phyloP scores from a whole-genome alignment of 2,329 filamentous ascomycete species.

The Geosmithia putterillii region DNA sequence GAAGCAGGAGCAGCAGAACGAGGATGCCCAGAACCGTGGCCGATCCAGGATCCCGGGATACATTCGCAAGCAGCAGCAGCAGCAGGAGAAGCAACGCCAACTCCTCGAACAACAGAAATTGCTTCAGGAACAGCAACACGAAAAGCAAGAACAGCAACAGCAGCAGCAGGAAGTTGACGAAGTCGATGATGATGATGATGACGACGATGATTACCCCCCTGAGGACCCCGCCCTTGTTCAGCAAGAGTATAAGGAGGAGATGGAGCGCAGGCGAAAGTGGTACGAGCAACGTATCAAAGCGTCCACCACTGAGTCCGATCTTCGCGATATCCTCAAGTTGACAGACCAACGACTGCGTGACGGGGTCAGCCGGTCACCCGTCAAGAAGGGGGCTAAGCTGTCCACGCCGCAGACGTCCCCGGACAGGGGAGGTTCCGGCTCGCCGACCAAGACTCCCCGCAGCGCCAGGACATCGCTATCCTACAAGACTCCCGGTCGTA shows the following conservation, averaged over 20 bases:
- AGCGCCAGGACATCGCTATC: slow-evolving; percentile 7
- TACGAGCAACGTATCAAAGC: neutral
- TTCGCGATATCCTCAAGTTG: slow-evolving; percentile 37
- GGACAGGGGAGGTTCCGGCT: slow-evolving; percentile 6
- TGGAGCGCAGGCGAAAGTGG: neutral
- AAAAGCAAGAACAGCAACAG: neutral
- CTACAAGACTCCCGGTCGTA: slow-evolving; percentile 1
- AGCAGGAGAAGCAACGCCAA: neutral
- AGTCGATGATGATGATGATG: neutral
- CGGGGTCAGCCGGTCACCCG: slow-evolving; percentile 17
- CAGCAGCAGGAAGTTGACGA: neutral
- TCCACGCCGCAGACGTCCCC: slow-evolving; percentile 13
- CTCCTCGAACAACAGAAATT: neutral
- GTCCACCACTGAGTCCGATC: slow-evolving; percentile 29
- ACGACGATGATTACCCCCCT: neutral
- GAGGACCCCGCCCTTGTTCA: neutral
- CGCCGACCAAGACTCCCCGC: slow-evolving; percentile 14
- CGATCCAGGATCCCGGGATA: neutral
- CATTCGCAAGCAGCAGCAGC: slow-evolving; percentile 1
- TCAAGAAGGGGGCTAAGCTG: slow-evolving; percentile 8
- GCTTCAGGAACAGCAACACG: neutral
- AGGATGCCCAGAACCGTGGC: neutral
- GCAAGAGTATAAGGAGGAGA: neutral
- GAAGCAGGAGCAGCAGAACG: neutral
- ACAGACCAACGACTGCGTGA: slow-evolving; percentile 39